Evolutionary conservation across 192 early-diverging fungal genomes (phyloP).

Genomic region (Backusella sp.): DNA sequence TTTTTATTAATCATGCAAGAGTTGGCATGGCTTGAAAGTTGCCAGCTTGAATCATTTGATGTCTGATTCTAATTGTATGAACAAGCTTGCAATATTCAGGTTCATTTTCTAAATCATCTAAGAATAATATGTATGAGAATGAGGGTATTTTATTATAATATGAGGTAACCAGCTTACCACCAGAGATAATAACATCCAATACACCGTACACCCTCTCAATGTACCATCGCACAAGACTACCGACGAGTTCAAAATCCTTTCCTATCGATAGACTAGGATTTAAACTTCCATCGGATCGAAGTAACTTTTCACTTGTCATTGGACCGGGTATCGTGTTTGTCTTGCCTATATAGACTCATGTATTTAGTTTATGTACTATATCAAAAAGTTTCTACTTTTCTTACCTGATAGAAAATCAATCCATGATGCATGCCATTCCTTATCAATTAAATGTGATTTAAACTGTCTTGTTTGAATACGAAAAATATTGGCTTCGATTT

Average conservation of each 20-base stretch:
- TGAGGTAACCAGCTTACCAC: background rate
- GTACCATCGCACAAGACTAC: background rate
- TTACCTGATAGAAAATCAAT: background rate
- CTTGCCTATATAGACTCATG: background rate
- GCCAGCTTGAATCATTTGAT: background rate
- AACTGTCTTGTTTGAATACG: background rate
- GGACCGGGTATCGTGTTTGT: background rate
- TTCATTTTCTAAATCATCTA: background rate
- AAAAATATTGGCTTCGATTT: background rate
- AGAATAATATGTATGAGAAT: background rate
- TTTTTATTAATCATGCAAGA: background rate
- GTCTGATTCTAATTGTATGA: background rate
- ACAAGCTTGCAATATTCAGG: background rate
- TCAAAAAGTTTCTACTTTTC: background rate
- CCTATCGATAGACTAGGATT: background rate
- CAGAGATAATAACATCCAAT: background rate
- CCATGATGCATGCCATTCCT: background rate
- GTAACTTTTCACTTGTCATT: background rate
- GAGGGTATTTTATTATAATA: background rate
- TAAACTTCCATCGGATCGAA: background rate
- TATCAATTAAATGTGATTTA: conserved; percentile 3
- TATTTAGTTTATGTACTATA: background rate
- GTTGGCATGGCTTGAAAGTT: background rate
- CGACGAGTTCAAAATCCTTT: background rate
- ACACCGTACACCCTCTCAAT: background rate